Base-by-base conservation (phyloP, 805 yeast species). In the Lipomyces starkeyi region DNA sequence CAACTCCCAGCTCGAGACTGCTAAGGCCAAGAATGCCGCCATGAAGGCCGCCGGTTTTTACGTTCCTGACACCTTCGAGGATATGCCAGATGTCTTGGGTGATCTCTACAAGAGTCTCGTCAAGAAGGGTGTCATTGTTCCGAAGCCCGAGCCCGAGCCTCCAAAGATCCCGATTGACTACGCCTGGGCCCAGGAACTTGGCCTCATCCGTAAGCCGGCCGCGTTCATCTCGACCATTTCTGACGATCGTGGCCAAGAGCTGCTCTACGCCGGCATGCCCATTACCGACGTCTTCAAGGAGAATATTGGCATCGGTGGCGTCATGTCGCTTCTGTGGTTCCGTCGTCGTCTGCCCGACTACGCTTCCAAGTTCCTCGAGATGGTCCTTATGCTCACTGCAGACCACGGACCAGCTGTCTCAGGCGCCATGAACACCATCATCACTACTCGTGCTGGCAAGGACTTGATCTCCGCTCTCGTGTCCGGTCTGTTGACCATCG, bases 41-140 rank as follows among this genome's bases (percentile, higher is more conserved):
- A 92, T 94, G 81, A 89, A 91, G 80, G 90, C 89, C 74, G 98
- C 98, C 27, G 99, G 99, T 1, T 92, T 94, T 81, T 87, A 88
- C 75, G 95, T 91, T 64, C 97, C 97, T 74, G 91, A 90, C 69
- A 91, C 90, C 77, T 87, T 81, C 70, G 84, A 81, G 75, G 84
- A 82, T 68, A 70, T 81, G 76, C 84, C 84, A 49, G 82, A 78
- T 71, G 74, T 68, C 20, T 76, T 81, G 29, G 68, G 76, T 52
- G 65, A 73, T 69, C 97, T 98, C 64, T 94, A 94, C 80, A 94
- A 93, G 80, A 87, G 87, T 77, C 84, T 95, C 74, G 81, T 80
- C 43, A 72, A 77, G 73, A 73, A 73, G 73, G 81, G 81, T 55
- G 74, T 71, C 55, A 80, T 81, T 64, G 78, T 76, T 53, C 82